These are phyloP conservation scores for Scheffersomyces coipomensis DNA, from an alignment of 805 yeast species.

Conservation along the genomic window DNA sequence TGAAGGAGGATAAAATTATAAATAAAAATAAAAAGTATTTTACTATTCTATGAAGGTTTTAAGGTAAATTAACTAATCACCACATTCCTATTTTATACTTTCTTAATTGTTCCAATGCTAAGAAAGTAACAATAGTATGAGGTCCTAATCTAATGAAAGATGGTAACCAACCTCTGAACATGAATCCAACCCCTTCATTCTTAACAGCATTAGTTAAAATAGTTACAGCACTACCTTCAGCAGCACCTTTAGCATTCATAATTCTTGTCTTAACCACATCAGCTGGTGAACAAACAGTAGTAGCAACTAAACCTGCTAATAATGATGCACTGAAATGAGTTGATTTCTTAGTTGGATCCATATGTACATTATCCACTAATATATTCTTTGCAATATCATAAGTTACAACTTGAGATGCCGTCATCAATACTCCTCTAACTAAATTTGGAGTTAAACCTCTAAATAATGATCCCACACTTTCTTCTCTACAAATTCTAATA, in stretches of 20 bases:
- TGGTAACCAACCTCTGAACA: constrained; percentile 92
- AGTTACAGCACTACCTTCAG: constrained; percentile 43
- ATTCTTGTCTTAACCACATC: constrained; percentile 88
- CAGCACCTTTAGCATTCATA: constrained; percentile 60
- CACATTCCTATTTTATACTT: constrained; percentile 51
- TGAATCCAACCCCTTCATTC: constrained; percentile 71
- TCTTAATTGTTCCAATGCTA: constrained; percentile 67
- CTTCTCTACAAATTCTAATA: constrained; percentile 54
- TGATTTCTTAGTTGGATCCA: constrained; percentile 59
- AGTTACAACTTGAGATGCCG: constrained; percentile 87
- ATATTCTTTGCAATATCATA: constrained; percentile 71
- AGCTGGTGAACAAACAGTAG: constrained; percentile 90
- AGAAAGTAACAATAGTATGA: constrained; percentile 66
- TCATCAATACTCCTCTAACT: constrained; percentile 81
- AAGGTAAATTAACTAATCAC: no score
- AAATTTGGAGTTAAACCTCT: constrained; percentile 79
- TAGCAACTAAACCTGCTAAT: constrained; percentile 83
- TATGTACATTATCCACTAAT: constrained; percentile 47
- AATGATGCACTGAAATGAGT: constrained; percentile 81
- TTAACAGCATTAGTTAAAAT: constrained; percentile 57
- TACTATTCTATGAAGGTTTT: no score
- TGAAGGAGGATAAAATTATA: no score
- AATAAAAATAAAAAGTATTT: no score
- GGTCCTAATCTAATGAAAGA: constrained; percentile 86
- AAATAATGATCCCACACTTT: constrained; percentile 58